phyloP scores from a whole-genome alignment of 2,329 filamentous ascomycete genomes.

The Fusarium mexicanum region DNA sequence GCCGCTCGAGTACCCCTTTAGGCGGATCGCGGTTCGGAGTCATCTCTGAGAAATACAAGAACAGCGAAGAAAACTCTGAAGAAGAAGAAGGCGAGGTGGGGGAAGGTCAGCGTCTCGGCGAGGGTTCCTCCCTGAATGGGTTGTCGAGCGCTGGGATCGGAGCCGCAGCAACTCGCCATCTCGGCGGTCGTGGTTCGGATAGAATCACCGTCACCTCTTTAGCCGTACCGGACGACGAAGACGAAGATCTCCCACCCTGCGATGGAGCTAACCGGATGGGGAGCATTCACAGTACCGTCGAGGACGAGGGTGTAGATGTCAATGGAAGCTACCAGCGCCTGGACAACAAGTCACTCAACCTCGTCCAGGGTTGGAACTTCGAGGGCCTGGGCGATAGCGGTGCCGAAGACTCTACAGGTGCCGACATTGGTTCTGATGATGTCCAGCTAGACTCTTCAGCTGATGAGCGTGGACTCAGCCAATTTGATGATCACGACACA shows the following conservation, averaged over 20 bases:
- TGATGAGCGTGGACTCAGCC: slow-evolving; percentile 45
- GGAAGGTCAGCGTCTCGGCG: slow-evolving; percentile 89
- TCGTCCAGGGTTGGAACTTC: slow-evolving; percentile 60
- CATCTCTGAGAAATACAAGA: slow-evolving; percentile 72
- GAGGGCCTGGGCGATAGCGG: slow-evolving; percentile 48
- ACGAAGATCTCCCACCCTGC: slow-evolving; percentile 49
- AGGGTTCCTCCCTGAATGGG: slow-evolving; percentile 84
- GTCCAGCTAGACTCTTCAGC: slow-evolving; percentile 55
- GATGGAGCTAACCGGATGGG: slow-evolving; percentile 34
- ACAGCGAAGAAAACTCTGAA: slow-evolving; percentile 56
- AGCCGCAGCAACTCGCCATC: slow-evolving; percentile 79
- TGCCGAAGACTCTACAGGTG: slow-evolving; percentile 45
- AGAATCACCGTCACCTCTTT: slow-evolving; percentile 47
- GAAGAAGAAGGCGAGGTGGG: slow-evolving; percentile 66
- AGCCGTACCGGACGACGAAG: slow-evolving; percentile 41
- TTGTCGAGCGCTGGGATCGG: slow-evolving; percentile 87
- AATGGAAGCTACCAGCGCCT: slow-evolving; percentile 47
- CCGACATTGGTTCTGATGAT: slow-evolving; percentile 55
- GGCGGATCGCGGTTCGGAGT: slow-evolving; percentile 80
- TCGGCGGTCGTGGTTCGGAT: slow-evolving; percentile 65
- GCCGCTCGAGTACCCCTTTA: slow-evolving; percentile 78
- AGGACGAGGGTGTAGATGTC: slow-evolving; percentile 60
- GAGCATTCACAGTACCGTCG: slow-evolving; percentile 55
- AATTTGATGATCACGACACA: slow-evolving; percentile 44
- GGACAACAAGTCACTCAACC: slow-evolving; percentile 45